Evolutionary conservation across 2,329 filamentous ascomycete species (phyloP).

Genomic region (Celoporthe dispersa): DNA sequence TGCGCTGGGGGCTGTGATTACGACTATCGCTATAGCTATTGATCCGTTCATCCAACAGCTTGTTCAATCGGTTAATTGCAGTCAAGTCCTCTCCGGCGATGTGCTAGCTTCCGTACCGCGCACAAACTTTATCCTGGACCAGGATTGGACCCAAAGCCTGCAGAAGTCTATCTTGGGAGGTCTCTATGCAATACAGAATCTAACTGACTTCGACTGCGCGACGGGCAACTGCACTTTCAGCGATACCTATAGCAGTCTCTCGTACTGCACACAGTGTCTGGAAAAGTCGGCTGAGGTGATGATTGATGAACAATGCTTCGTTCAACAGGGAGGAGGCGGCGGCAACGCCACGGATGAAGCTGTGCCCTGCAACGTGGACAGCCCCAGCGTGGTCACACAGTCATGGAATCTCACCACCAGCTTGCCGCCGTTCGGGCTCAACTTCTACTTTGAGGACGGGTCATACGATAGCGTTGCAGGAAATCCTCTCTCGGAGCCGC

Average conservation of each 20-base stretch:
- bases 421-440: background rate
- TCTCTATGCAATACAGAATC: background rate
- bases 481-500: background rate
- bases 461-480: too few species aligned
- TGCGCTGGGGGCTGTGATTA: slow-evolving; percentile 10
- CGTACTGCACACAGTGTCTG: slow-evolving; percentile 7
- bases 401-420: slow-evolving; percentile 4
- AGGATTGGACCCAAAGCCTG: background rate
- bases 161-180: background rate
- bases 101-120: slow-evolving; percentile 5
- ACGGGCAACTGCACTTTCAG: slow-evolving; percentile 20
- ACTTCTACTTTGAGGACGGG: background rate
- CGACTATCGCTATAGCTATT: slow-evolving; percentile 6
- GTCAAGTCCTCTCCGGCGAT: background rate
- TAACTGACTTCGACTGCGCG: slow-evolving; percentile 11
- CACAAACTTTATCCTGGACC: background rate
- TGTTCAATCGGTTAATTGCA: slow-evolving; percentile 5
- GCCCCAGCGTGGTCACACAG: too few species aligned
- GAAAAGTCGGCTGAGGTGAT: slow-evolving; percentile 6
- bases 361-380: background rate
- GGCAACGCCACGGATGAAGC: too few species aligned
- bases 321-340: background rate
- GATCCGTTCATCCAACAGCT: slow-evolving; percentile 25
- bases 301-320: background rate
- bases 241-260: slow-evolving; percentile 5